Base-by-base conservation (phyloP, 2,329 filamentous ascomycete species). In the Pseudogymnoascus sp. region DNA sequence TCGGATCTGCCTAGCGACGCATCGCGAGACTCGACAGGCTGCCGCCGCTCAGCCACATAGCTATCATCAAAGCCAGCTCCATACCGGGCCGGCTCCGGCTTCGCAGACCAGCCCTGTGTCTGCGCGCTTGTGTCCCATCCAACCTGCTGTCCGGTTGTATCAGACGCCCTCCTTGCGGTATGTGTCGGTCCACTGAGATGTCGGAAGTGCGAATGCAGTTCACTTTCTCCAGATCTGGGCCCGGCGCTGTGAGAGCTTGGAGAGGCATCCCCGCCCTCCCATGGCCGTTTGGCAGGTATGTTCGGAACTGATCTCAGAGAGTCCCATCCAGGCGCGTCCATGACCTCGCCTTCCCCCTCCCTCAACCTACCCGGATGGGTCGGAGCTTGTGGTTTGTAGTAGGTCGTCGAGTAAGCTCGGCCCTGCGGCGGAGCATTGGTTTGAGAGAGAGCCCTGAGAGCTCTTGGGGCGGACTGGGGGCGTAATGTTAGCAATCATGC, bases 11-110 rank as follows among this genome's bases (percentile, higher is more conserved):
- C 48, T 35, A 21, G 29, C 9, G 29, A 29, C 48, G 48, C 48
- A 55, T 55, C 29, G 48, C 29, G 48, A 35, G 33, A 39, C 8
- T 39, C 58, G 1, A 41, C 21, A 59, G 38, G 58, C 58, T 59
- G 58, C 58, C 58, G 38, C 25, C 58, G 58, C 17, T 59, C 58
- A 59, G 58, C 48, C 48, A n/a, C 48, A 21, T 55, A 55, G 48
- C 27, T 10, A 33, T 55, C 48, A 2, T 55, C 27, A 8, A 35
- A 15, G 6, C 42, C 42, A 48, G 42, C 8, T 8, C 48, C 48
- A 55, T 33, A 55, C 2, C 29, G 27, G 15, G 29, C n/a, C n/a
- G 9, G 48, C 2, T 55, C 48, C 35, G 48, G 48, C 27, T 55
- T 55, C 29, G n/a, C 1, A 33, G 29, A 1, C 48, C 48, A 55